Conservation (phyloP, 345 rosid genomes). For the Citrus inodora region DNA sequence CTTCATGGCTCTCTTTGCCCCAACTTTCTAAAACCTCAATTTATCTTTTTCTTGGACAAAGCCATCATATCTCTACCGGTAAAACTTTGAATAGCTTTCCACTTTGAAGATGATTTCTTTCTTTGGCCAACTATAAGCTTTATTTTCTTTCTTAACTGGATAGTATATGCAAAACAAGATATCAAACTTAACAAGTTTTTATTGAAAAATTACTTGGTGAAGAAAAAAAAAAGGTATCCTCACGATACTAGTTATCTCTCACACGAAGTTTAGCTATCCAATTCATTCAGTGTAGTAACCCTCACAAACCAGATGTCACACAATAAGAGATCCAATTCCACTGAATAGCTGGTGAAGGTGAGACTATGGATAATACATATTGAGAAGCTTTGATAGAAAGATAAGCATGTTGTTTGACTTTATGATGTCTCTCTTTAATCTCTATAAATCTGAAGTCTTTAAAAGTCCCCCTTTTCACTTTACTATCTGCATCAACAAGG, state of each 20-base stretch:
- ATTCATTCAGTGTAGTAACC: slow-evolving; percentile 34
- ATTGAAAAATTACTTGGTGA: slow-evolving; percentile 19
- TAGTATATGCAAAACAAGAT: slow-evolving; percentile 58
- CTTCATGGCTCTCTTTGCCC: slow-evolving; percentile 64
- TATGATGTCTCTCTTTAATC: slow-evolving; percentile 43
- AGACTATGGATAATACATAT: slow-evolving; percentile 33
- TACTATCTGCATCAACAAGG: slow-evolving; percentile 62
- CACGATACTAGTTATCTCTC: slow-evolving; percentile 28
- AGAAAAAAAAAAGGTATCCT: slow-evolving; percentile 26
- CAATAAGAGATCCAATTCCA: slow-evolving; percentile 26
- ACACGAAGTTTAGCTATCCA: slow-evolving; percentile 26
- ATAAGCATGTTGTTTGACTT: slow-evolving; percentile 43
- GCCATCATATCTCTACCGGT: slow-evolving; percentile 58
- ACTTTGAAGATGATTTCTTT: slow-evolving; percentile 65
- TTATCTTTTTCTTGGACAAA: slow-evolving; percentile 46
- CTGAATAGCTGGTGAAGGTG: slow-evolving; percentile 33
- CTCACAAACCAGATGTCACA: slow-evolving; percentile 30
- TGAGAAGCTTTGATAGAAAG: slow-evolving; percentile 34
- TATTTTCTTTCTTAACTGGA: slow-evolving; percentile 73
- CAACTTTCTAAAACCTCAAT: slow-evolving; percentile 57
- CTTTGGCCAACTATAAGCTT: slow-evolving; percentile 70
- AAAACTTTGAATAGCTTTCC: slow-evolving; percentile 63
- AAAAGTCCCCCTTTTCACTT: slow-evolving; percentile 48
- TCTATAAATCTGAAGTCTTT: slow-evolving; percentile 49
- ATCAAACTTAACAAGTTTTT: slow-evolving; percentile 49